Conservation (phyloP, 2,329 filamentous ascomycete genomes). For the Tricladium varicosporioides region DNA sequence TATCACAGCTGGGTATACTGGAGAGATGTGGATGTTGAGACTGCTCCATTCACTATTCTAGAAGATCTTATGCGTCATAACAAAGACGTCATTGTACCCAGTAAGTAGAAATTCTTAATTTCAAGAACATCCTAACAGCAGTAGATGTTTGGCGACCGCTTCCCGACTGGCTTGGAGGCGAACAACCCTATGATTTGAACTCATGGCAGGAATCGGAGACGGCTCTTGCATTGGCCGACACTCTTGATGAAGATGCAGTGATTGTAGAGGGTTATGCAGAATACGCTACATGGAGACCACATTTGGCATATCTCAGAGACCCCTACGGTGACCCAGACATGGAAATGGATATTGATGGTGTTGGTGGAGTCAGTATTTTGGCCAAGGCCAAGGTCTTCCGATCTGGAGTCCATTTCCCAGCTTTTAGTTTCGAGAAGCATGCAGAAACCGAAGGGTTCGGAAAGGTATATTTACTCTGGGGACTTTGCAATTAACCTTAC, state of each 20-base stretch:
- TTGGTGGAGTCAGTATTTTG: conserved; percentile 94
- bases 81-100: conserved; percentile 97
- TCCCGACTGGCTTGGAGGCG: conserved; percentile 96
- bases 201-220: conserved; percentile 99
- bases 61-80: conserved; percentile 99
- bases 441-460: conserved; percentile 98
- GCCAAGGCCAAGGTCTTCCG: conserved; percentile 96
- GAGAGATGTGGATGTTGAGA: conserved; percentile 98
- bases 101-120: conserved; percentile 54
- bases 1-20: conserved; percentile 99
- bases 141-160: conserved; percentile 96
- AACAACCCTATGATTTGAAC: conserved; percentile 97
- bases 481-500: neutral
- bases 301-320: conserved; percentile 93
- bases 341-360: conserved; percentile 99
- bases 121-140: neutral
- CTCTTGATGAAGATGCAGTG: conserved; percentile 93
- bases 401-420: conserved; percentile 93
- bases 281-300: conserved; percentile 96
- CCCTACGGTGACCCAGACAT: conserved; percentile 97
- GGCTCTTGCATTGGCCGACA: conserved; percentile 87
- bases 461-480: conserved; percentile 62
- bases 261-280: conserved; percentile 99
- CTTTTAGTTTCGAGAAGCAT: conserved; percentile 98
- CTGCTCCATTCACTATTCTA: conserved; percentile 91